These are phyloP conservation scores for Cucurbita pepo DNA, from an alignment of 306 rosid species.

Conservation along the genomic window DNA sequence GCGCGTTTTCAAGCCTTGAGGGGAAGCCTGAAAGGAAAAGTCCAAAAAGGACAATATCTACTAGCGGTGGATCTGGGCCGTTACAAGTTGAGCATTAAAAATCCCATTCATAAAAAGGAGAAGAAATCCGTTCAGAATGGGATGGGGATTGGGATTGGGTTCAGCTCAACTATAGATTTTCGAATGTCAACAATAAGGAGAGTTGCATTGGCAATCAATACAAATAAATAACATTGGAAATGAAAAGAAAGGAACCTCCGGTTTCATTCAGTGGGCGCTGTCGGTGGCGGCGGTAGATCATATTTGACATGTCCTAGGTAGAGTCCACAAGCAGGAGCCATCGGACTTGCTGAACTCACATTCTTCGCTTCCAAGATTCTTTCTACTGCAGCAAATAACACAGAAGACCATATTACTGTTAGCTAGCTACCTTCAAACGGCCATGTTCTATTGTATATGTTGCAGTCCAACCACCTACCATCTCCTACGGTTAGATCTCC, in stretches of 20 bases:
- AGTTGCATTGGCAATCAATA: not conserved
- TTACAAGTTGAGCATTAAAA: conserved; percentile 17
- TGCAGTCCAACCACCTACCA: conserved; percentile 18
- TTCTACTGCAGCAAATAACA: conserved; percentile 37
- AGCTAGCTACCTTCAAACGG: not conserved
- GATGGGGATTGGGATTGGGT: too few relatives aligned
- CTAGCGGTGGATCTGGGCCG: too few relatives aligned
- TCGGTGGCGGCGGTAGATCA: conserved; percentile 10
- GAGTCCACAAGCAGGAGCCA: conserved; percentile 95
- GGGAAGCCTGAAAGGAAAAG: too few relatives aligned
- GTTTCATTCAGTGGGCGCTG: not conserved
- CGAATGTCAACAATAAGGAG: not conserved
- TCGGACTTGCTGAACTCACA: conserved; percentile 67
- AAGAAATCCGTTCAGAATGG: not conserved
- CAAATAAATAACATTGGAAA: too few relatives aligned
- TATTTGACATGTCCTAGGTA: conserved; percentile 74
- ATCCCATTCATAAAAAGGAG: conserved; percentile 16
- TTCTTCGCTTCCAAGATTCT: conserved; percentile 62
- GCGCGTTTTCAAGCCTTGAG: too few relatives aligned
- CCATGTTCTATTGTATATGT: not conserved
- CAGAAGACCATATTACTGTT: not conserved
- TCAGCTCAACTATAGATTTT: not conserved
- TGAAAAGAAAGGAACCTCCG: not conserved
- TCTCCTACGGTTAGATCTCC: conserved; percentile 51
- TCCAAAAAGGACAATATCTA: too few relatives aligned